These are phyloP conservation scores for Rubus idaeus DNA, from an alignment of 306 rosid species.

Conservation along the genomic window DNA sequence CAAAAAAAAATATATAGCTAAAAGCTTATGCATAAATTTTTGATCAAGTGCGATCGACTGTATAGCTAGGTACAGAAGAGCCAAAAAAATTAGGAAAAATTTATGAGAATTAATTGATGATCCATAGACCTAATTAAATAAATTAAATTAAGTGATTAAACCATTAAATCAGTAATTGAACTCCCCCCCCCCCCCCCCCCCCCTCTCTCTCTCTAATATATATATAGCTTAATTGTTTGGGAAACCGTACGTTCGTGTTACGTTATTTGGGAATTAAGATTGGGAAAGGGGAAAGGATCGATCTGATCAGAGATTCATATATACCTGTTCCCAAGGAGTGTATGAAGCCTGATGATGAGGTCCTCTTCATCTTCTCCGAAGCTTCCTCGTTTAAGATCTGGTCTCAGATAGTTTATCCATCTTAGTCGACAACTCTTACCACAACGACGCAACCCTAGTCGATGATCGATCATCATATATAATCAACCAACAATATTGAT, in stretches of 20 bases:
- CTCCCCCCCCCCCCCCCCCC: background rate
- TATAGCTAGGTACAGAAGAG: background rate
- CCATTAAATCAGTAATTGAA: too few species aligned
- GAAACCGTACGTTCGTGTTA: background rate
- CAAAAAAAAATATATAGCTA: background rate
- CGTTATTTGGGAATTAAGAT: background rate
- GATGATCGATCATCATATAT: background rate
- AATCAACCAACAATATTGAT: background rate
- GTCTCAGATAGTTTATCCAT: constrained; percentile 49
- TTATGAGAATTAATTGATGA: too few species aligned
- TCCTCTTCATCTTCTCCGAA: constrained; percentile 56
- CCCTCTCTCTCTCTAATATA: background rate
- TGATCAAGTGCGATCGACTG: too few species aligned
- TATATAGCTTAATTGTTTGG: background rate
- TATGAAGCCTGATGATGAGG: constrained; percentile 56
- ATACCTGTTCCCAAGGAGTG: constrained; percentile 56
- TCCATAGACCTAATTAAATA: background rate
- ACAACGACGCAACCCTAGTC: constrained; percentile 43
- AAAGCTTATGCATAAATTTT: background rate
- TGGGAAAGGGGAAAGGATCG: background rate
- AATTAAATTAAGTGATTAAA: background rate
- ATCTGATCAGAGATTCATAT: background rate
- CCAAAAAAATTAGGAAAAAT: background rate
- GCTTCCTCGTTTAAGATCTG: constrained; percentile 43
- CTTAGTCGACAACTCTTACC: constrained; percentile 55